Base-by-base conservation (phyloP, 257 asterid species). In the Ligustrum vulgare region DNA sequence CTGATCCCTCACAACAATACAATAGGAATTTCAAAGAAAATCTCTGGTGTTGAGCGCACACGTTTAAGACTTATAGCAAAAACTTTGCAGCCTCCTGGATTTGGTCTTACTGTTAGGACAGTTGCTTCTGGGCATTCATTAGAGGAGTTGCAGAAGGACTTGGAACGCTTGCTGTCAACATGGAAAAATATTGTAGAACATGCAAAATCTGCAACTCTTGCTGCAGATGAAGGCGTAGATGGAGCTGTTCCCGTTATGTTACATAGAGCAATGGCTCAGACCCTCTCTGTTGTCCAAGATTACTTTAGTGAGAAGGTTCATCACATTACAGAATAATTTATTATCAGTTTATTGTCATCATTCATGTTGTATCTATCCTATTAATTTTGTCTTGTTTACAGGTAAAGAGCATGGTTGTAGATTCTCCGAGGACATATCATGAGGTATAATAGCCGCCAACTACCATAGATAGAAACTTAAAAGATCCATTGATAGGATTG, bases 141-240 rank as follows among this genome's bases (percentile, higher is more conserved):
- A 70, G 97, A 85, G 80, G 99, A 95, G 78, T 81, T 95, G 88
- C 90, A 87, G 85, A 89, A 88, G 85, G 98, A 95, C 82, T 86
- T 95, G 85, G 97, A 93, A 78, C 89, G 93, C 64, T 89, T 93
- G 67, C 86, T 91, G 76, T 85, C 86, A 71, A 95, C 94, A 28
- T 95, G 98, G 99, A 93, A 91, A 84, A 82, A 85, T 78, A 90
- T 91, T 72, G 81, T 81, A 79, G 99, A 91, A 79, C 91, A 95
- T 83, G 99, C 97, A 70, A 91, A 84, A 80, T 93, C 97, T 76
- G 92, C 98, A 15, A 93, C 97, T 79, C 99, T 95, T 82, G 99
- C 98, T 79, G 97, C 98, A 58, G 94, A 93, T 75, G 99, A 93
- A 91, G 98, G 98, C 58, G 87, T 95, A 78, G 91, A 91, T 69